Conservation (phyloP, 768 basidiomycete species). For the Roridomyces roridus region DNA sequence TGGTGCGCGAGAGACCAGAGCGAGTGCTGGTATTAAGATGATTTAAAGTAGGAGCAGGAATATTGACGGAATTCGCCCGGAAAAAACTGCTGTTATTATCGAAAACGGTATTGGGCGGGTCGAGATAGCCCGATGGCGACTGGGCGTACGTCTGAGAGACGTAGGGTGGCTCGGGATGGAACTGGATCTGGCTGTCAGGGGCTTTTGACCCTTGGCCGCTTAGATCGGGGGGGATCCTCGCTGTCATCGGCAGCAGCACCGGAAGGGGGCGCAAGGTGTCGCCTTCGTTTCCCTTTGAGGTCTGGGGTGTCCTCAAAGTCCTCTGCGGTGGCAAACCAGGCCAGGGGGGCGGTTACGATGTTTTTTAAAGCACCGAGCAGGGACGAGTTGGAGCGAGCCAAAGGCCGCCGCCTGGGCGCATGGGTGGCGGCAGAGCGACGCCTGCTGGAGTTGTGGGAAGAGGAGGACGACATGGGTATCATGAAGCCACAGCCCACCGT, state of each 20-base stretch:
- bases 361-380: constrained; percentile 68
- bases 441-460: constrained; percentile 32
- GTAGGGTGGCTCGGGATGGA: constrained; percentile 26
- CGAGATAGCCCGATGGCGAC: constrained; percentile 49
- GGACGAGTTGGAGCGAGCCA: constrained; percentile 61
- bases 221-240: constrained; percentile 43
- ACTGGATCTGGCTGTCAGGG: constrained; percentile 46
- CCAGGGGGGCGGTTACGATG: constrained; percentile 67
- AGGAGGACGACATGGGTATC: constrained; percentile 26
- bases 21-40: constrained; percentile 32
- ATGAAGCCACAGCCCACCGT: neutral
- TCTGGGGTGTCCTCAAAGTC: constrained; percentile 55
- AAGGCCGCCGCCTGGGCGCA: constrained; percentile 33
- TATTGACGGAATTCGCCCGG: constrained; percentile 27
- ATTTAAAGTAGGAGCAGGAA: constrained; percentile 30
- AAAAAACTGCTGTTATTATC: constrained; percentile 24
- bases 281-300: constrained; percentile 61
- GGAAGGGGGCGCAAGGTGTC: constrained; percentile 38
- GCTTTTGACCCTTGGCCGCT: constrained; percentile 61
- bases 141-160: constrained; percentile 23
- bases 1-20: constrained; percentile 56
- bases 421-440: constrained; percentile 9
- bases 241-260: constrained; percentile 37
- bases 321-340: constrained; percentile 58
- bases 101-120: constrained; percentile 58